These are phyloP conservation scores for Phialocephala sp. DNA, from an alignment of 2,329 filamentous ascomycete species.

Conservation along the genomic window DNA sequence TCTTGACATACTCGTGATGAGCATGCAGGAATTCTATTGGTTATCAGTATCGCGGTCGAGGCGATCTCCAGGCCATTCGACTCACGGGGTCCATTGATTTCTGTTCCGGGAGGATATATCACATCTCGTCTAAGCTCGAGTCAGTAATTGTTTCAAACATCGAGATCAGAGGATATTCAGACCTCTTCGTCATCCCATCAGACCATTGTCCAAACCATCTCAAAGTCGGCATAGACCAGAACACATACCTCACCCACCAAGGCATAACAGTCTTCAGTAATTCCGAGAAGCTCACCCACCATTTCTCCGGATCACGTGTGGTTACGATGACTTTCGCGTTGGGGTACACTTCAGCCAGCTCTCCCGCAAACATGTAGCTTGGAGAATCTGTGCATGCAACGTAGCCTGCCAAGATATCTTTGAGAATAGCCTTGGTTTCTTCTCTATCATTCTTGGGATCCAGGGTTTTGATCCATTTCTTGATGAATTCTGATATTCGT, in stretches of 20 bases:
- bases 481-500: slow-evolving; percentile 23
- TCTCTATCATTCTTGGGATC: background rate
- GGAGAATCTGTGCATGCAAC: slow-evolving; percentile 41
- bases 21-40: slow-evolving; percentile 18
- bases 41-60: background rate
- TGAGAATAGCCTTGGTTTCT: slow-evolving; percentile 12
- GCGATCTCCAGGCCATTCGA: background rate
- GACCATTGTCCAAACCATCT: slow-evolving; percentile 26
- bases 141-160: background rate
- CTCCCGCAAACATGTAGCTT: slow-evolving; percentile 37
- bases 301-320: slow-evolving; percentile 15
- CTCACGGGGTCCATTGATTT: slow-evolving; percentile 21
- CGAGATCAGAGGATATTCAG: background rate
- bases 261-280: slow-evolving; percentile 18
- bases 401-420: slow-evolving; percentile 35
- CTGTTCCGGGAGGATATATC: slow-evolving; percentile 13
- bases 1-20: slow-evolving; percentile 11
- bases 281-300: slow-evolving; percentile 14
- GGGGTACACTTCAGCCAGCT: slow-evolving; percentile 14
- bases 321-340: slow-evolving; percentile 20
- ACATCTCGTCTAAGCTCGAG: slow-evolving; percentile 13
- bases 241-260: slow-evolving; percentile 21
- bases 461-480: slow-evolving; percentile 25
- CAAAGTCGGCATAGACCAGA: slow-evolving; percentile 25
- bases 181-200: slow-evolving; percentile 17